Conservation (phyloP, 1,284 basidiomycete species). For the Paramarasmius palmivorus region DNA sequence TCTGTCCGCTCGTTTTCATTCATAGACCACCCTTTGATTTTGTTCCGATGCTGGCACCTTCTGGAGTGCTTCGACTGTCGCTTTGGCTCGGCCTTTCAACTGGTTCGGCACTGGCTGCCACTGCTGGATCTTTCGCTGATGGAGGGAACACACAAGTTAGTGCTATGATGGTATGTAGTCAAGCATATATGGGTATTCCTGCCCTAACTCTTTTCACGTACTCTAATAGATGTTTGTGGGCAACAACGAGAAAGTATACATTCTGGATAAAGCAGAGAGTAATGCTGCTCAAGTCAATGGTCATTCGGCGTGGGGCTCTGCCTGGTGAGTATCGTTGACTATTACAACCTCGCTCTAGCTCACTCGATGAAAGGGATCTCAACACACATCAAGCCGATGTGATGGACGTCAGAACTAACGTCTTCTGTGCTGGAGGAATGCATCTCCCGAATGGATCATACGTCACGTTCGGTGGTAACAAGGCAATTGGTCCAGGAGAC, state of each 20-base stretch:
- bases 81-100: slow-evolving; percentile 30
- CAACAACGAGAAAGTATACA: slow-evolving; percentile 55
- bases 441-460: slow-evolving; percentile 66
- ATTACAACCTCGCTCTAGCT: slow-evolving; percentile 8
- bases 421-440: slow-evolving; percentile 81
- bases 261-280: slow-evolving; percentile 59
- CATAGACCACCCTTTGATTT: not conserved
- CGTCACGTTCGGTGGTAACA: slow-evolving; percentile 72
- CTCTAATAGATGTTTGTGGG: slow-evolving; percentile 47
- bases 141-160: slow-evolving; percentile 59
- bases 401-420: slow-evolving; percentile 79
- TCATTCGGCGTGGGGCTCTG: slow-evolving; percentile 54
- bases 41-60: not conserved
- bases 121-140: slow-evolving; percentile 43
- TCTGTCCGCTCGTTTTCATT: no score
- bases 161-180: slow-evolving; percentile 61
- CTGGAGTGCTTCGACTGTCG: not conserved
- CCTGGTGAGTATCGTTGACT: slow-evolving; percentile 34
- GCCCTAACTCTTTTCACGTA: not conserved
- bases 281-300: slow-evolving; percentile 60
- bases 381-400: slow-evolving; percentile 44
- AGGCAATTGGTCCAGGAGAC: slow-evolving; percentile 77
- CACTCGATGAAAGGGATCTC: slow-evolving; percentile 44
- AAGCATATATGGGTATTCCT: not conserved
- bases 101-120: slow-evolving; percentile 30